These are phyloP conservation scores for Pluteus cervinus DNA, from an alignment of 768 basidiomycete genomes.

Conservation along the genomic window DNA sequence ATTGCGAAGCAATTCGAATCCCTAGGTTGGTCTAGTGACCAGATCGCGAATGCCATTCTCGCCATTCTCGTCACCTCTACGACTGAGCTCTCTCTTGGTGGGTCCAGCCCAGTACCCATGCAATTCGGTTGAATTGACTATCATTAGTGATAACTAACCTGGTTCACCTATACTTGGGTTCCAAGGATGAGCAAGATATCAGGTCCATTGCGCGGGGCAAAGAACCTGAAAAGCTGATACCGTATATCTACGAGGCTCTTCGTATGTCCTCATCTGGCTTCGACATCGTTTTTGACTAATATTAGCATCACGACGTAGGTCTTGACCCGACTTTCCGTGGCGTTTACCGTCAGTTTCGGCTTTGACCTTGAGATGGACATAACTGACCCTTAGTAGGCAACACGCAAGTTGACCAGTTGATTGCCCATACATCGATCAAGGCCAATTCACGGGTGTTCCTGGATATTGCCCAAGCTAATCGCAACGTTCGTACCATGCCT, in stretches of 20 bases:
- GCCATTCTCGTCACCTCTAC: conserved; percentile 66
- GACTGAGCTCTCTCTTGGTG: conserved; percentile 67
- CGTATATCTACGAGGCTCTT: conserved; percentile 64
- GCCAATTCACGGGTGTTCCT: conserved; percentile 62
- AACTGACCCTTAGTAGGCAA: no score
- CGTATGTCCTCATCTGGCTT: no score
- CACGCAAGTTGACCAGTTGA: no score
- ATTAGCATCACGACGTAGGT: conserved; percentile 34
- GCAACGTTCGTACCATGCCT: conserved; percentile 40
- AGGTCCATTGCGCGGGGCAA: conserved; percentile 24
- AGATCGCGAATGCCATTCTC: conserved; percentile 62
- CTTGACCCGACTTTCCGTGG: conserved; percentile 71
- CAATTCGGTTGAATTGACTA: background rate
- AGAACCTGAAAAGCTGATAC: conserved; percentile 35
- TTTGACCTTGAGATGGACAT: background rate
- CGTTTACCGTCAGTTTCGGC: conserved; percentile 44
- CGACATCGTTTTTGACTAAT: no score
- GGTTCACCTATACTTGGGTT: conserved; percentile 58
- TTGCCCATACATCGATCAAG: no score
- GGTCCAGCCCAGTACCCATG: background rate
- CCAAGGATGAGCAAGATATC: conserved; percentile 32
- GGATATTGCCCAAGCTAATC: conserved; percentile 49
- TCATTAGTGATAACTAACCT: conserved; percentile 55
- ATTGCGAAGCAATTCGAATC: conserved; percentile 53
- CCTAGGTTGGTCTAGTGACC: conserved; percentile 50